phyloP scores from a whole-genome alignment of 2,329 filamentous ascomycete species.

The Phyllosticta citrichinensis region DNA sequence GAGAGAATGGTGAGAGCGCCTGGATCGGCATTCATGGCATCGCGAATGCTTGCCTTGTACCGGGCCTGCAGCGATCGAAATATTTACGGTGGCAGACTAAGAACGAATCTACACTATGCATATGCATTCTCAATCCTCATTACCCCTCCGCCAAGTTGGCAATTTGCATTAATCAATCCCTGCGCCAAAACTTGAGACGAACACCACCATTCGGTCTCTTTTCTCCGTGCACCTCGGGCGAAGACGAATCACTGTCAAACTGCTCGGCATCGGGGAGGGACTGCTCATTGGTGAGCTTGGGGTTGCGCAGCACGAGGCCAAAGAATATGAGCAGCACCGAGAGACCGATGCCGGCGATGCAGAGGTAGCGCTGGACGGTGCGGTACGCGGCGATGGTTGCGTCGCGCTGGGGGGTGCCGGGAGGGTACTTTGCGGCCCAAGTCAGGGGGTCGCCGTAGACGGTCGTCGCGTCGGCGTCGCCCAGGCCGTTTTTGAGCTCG shows the following conservation, averaged over 20 bases:
- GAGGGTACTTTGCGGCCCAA: slow-evolving; percentile 28
- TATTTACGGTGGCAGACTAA: too few species aligned
- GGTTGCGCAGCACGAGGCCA: slow-evolving; percentile 36
- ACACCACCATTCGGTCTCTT: background rate
- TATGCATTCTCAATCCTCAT: background rate
- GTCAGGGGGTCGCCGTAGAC: slow-evolving; percentile 36
- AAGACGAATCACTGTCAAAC: background rate
- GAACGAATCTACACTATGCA: background rate
- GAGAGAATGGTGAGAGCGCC: too few species aligned
- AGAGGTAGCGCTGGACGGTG: slow-evolving; percentile 38
- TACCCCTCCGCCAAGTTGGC: background rate
- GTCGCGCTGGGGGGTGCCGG: slow-evolving; percentile 35
- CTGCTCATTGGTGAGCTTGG: slow-evolving; percentile 36
- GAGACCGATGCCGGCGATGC: slow-evolving; percentile 42
- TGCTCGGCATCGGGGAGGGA: slow-evolving; percentile 33
- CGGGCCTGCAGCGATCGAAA: too few species aligned
- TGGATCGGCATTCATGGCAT: too few species aligned
- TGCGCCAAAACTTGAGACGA: background rate
- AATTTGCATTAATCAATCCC: background rate
- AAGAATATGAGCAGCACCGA: slow-evolving; percentile 38
- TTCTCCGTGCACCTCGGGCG: background rate
- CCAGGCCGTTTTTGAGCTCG: slow-evolving; percentile 31
- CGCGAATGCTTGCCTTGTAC: too few species aligned
- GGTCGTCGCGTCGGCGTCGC: slow-evolving; percentile 30
- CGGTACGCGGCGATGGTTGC: slow-evolving; percentile 36